Conservation (phyloP, 2,329 filamentous ascomycete genomes). For the Venturiaceae sp. region DNA sequence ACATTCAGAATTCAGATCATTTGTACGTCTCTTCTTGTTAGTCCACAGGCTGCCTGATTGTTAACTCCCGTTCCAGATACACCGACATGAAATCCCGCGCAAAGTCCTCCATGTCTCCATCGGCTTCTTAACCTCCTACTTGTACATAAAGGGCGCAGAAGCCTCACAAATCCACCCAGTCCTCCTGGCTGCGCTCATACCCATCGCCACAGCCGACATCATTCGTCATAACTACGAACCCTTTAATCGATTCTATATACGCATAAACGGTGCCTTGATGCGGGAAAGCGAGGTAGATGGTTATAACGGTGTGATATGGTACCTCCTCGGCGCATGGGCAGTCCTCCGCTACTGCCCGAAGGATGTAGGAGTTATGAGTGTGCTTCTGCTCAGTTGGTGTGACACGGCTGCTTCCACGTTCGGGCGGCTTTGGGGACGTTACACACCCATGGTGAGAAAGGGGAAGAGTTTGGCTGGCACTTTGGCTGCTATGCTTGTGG, state of each 20-base stretch:
- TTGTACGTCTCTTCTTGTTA: constrained; percentile 43
- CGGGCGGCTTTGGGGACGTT: constrained; percentile 77
- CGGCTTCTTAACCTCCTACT: constrained; percentile 80
- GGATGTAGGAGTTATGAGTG: constrained; percentile 80
- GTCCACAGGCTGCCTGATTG: neutral
- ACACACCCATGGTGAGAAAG: constrained; percentile 73
- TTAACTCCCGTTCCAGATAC: constrained; percentile 33
- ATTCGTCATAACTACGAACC: constrained; percentile 72
- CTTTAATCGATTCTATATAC: constrained; percentile 83
- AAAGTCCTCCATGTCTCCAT: constrained; percentile 94
- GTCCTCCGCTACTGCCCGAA: constrained; percentile 85
- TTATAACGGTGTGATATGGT: constrained; percentile 97
- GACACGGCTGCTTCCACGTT: constrained; percentile 95
- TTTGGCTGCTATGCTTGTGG: constrained; percentile 71
- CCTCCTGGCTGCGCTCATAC: constrained; percentile 69
- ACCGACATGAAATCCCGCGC: constrained; percentile 93
- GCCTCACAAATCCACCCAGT: constrained; percentile 71
- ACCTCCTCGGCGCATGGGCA: constrained; percentile 81
- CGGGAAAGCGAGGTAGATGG: constrained; percentile 88
- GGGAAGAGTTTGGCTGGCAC: constrained; percentile 92
- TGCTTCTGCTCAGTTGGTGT: constrained; percentile 92
- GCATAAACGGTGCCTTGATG: constrained; percentile 80
- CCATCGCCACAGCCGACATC: constrained; percentile 73
- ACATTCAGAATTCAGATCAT: constrained; percentile 80
- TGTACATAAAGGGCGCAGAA: constrained; percentile 75